A percentile compares a stretch with the other conserved stretches of the same genome.
Evolutionary conservation across 495 filamentous ascomycete species (phyloP).

Genomic region (Durotheca rogersii): DNA sequence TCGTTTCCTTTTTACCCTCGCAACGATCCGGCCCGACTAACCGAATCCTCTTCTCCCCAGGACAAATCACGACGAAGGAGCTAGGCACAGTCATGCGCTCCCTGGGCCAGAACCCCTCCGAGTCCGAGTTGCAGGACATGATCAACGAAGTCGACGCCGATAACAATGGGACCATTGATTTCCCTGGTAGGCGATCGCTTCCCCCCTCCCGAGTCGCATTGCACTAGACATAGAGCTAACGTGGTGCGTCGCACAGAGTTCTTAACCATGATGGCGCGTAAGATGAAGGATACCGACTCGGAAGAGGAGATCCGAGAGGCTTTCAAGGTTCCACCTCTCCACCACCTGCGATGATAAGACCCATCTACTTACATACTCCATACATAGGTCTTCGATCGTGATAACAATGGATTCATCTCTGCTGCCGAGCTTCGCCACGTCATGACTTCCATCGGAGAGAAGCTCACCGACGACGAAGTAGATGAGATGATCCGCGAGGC

Average conservation of each 20-base stretch:
- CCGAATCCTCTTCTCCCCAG: conserved; percentile 51
- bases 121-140: conserved; percentile 99
- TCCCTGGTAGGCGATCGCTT: conserved; percentile 70
- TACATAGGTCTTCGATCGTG: conserved; percentile 91
- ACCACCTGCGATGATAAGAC: neutral
- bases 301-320: conserved; percentile 98
- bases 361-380: conserved; percentile 13
- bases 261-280: conserved; percentile 99
- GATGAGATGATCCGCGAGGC: conserved; percentile 99
- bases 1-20: neutral
- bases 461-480: conserved; percentile 98
- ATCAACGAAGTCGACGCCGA: conserved; percentile 99
- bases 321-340: conserved; percentile 45
- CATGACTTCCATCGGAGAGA: conserved; percentile 99
- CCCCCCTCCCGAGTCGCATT: conserved; percentile 6
- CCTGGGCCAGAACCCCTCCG: conserved; percentile 98
- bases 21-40: conserved; percentile 20
- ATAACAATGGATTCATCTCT: conserved; percentile 99
- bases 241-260: conserved; percentile 66
- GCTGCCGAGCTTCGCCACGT: conserved; percentile 97
- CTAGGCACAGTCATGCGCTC: conserved; percentile 99
- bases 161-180: conserved; percentile 99
- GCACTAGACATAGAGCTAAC: conserved; percentile 31
- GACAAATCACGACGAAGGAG: conserved; percentile 99
- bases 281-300: conserved; percentile 99